Base-by-base conservation (phyloP, 805 yeast genomes). In the Kuraishia ogatae region DNA sequence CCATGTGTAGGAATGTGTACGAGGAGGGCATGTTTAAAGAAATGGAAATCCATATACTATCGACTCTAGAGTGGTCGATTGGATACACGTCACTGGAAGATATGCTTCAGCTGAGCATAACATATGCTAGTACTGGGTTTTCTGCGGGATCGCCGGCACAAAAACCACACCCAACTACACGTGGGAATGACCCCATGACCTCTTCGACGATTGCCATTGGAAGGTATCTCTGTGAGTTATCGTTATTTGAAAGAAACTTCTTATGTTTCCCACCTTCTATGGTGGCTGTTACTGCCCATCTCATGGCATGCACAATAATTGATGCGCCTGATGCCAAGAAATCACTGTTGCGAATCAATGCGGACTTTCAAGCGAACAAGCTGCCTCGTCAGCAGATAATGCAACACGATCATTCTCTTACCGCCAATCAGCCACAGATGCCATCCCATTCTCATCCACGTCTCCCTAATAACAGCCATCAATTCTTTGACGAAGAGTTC, bases 1-100 rank as follows among this genome's bases (percentile, higher is more conserved):
- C 76, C 55, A 80, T 81, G 84, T 81, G 84, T 59, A 73, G 84
- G 50, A 77, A 76, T 61, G 83, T 82, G 19, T 81, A 80, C 61
- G 85, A 81, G 47, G 72, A 70, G 54, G 61, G 67, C 35, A 72
- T 74, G 76, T 76, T 76, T 62, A 69, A 67, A 57, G 78, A 75
- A 59, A 76, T 76, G 80, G 80, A 76, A 61, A 60, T 73, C 50
- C 78, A 74, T 60, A 71, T 76, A 28, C 60, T 76, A 57, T 61
- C 66, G 50, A 72, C 77, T 0, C 58, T 76, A 48, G 67, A 70
- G 19, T 76, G 80, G 76, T 64, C 67, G 1, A 53, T 72, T 52
- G 74, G 78, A 39, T 78, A 75, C 58, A 78, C 81, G 2, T 72
- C 74, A 54, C 68, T 80, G 53, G 85, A 81, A 63, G 84, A 80